Evolutionary conservation across 1,284 basidiomycete species (phyloP).

Genomic region (Leccinum cinnamomeum): DNA sequence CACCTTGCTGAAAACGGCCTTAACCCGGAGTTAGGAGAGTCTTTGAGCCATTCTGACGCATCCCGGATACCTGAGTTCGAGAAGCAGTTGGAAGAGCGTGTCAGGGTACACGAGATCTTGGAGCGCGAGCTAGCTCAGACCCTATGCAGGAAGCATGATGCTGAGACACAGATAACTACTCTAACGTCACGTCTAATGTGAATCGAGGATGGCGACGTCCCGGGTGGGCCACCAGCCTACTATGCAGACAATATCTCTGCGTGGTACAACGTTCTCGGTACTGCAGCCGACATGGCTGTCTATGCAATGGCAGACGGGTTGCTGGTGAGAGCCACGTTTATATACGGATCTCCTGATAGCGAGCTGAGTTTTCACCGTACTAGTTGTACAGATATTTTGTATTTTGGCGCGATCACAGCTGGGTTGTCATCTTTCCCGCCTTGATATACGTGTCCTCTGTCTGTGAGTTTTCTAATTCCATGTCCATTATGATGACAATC

Average conservation of each 20-base stretch:
- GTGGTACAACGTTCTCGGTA: conserved; percentile 7
- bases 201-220: too few relatives aligned
- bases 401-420: conserved; percentile 2
- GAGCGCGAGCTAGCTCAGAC: conserved; percentile 69
- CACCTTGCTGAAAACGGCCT: conserved; percentile 90
- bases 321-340: background rate
- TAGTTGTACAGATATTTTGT: conserved; percentile 7
- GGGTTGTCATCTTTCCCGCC: conserved; percentile 1
- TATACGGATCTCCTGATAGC: background rate
- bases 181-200: conserved; percentile 54
- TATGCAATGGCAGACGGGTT: conserved; percentile 9
- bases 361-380: background rate
- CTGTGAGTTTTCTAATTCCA: background rate
- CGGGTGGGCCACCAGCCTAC: conserved; percentile 4
- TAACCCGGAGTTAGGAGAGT: conserved; percentile 63
- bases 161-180: conserved; percentile 64
- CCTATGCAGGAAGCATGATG: conserved; percentile 67
- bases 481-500: background rate
- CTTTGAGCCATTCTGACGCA: conserved; percentile 43
- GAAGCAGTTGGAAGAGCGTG: conserved; percentile 69
- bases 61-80: conserved; percentile 72
- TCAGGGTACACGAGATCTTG: conserved; percentile 69
- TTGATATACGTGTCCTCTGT: conserved; percentile 1
- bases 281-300: conserved; percentile 1
- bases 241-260: conserved; percentile 2